Base-by-base conservation (phyloP, 2,329 filamentous ascomycete genomes). In the Paraconiothyrium brasiliense region DNA sequence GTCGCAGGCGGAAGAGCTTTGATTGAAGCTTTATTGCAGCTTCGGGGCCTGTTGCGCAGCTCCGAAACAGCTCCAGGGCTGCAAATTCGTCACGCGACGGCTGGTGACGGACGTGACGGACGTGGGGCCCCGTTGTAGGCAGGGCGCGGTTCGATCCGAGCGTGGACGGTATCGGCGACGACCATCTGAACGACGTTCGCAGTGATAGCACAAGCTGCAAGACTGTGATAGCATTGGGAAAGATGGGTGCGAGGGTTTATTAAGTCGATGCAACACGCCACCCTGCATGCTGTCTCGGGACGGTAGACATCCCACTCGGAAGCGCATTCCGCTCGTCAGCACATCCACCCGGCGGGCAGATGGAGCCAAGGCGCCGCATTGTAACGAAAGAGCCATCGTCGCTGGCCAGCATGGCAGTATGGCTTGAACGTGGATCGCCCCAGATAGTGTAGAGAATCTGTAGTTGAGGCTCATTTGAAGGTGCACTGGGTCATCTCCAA, bases 21-120 rank as follows among this genome's bases (percentile, higher is more conserved):
- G 61, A 64, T 67, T 67, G 63, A 52, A 54, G 59, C 64, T 51
- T 63, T 66, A 67, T 65, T 67, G 56, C 49, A 54, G 47, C 57
- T 41, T 54, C 58, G 57, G 51, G 49, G 39, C 43, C 14, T 44
- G 51, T 20, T 37, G 41, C 37, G 51, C 22, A 10, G 22, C 51
- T 43, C 46, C 54, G 58, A 63, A 57, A 20, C 20, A 20, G 20
- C 20, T 20, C 20, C 20, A 32, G 41, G 34, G 51, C 51, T 43
- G 54, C 47, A 61, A 59, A 58, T 43, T 54, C 62, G 51, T 64
- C 62, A 64, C 62, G 62, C 62, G 58, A 34, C 34, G 58, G 50
- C 52, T 49, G 52, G 44, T 44, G 50, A 54, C 43, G 49, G 51
- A 51, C 8, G 32, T 6, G 48, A 27, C 35, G 20, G 32, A 52